Base-by-base conservation (phyloP, 257 asterid species). In the Thymus mandschuricus region DNA sequence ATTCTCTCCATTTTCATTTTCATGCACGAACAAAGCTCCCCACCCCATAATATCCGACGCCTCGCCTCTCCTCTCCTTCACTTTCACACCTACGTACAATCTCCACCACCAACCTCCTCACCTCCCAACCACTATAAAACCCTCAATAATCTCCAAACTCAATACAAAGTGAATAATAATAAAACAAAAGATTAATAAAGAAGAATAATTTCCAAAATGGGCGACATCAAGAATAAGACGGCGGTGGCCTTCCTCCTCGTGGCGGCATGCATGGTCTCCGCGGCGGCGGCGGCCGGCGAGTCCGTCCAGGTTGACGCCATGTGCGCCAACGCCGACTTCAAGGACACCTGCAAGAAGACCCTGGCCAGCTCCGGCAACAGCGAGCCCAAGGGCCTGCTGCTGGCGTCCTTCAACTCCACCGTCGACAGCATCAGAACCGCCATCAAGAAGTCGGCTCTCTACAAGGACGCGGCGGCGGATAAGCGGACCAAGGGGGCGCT, bases 311-410 rank as follows among this genome's bases (percentile, higher is more conserved):
- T 44, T 10, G 52, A 64, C 2, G 69, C 69, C 29, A 80, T 92
- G 45, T 89, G 97, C 69, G 65, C 84, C 27, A 86, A 85, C 44
- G 85, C 96, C 1, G 85, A 82, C 40, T 91, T 80, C 75, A 85
- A 88, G 60, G 80, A 80, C 0, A 77, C 96, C 0, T 89, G 97
- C 64, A 76, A 77, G 33, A 52, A 84, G 13, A 76, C 81, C 66
- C 86, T 89, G 4, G 41, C 86, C 1, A 33, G 40, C 0, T 82
- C 90, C 41, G 75, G 83, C 78, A 60, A 83, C 41, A 46, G 78
- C 0, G 80, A 92, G 28, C 88, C 93, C 0, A 84, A 74, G 58
- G 85, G 79, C 38, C 84, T 86, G 9, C 66, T 89, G 0, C 81
- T 79, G 67, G 54, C 59, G 6, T 83, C 88, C 1, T 87, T 89